Evolutionary conservation across 2,329 filamentous ascomycete genomes (phyloP).

Genomic region (Pseudonectria buxi): DNA sequence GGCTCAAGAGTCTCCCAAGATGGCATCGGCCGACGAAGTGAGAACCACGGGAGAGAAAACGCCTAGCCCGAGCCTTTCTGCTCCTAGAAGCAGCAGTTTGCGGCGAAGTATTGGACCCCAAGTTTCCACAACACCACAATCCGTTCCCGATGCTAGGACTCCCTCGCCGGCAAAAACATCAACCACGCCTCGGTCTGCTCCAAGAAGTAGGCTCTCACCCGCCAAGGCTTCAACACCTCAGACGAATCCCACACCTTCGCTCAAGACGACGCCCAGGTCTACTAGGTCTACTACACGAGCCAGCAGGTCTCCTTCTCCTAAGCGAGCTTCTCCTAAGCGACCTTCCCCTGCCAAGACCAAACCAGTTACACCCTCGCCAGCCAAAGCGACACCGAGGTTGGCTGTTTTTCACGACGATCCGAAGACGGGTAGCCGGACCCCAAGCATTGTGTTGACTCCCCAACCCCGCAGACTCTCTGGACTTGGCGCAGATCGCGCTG

Average conservation of each 20-base stretch:
- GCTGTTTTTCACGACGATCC: slow-evolving; percentile 48
- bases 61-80: slow-evolving; percentile 50
- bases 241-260: slow-evolving; percentile 9
- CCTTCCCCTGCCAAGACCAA: slow-evolving; percentile 15
- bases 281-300: slow-evolving; percentile 6
- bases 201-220: slow-evolving; percentile 17
- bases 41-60: slow-evolving; percentile 25
- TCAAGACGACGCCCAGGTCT: slow-evolving; percentile 8
- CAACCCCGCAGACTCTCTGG: slow-evolving; percentile 53
- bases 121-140: slow-evolving; percentile 19
- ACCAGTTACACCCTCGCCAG: slow-evolving; percentile 3
- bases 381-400: slow-evolving; percentile 18
- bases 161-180: slow-evolving; percentile 11
- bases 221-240: slow-evolving; percentile 19
- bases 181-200: slow-evolving; percentile 13
- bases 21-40: slow-evolving; percentile 21
- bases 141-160: slow-evolving; percentile 1
- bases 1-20: slow-evolving; percentile 13
- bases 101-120: slow-evolving; percentile 40
- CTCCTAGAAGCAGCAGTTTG: slow-evolving; percentile 42
- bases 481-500: slow-evolving; percentile 61
- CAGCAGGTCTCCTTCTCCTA: slow-evolving; percentile 15
- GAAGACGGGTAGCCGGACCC: slow-evolving; percentile 51
- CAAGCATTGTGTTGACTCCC: slow-evolving; percentile 53
- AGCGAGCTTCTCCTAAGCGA: slow-evolving; percentile 8